These are phyloP conservation scores for Trichophyton mentagrophytes DNA, from an alignment of 2,329 filamentous ascomycete species.

Conservation along the genomic window DNA sequence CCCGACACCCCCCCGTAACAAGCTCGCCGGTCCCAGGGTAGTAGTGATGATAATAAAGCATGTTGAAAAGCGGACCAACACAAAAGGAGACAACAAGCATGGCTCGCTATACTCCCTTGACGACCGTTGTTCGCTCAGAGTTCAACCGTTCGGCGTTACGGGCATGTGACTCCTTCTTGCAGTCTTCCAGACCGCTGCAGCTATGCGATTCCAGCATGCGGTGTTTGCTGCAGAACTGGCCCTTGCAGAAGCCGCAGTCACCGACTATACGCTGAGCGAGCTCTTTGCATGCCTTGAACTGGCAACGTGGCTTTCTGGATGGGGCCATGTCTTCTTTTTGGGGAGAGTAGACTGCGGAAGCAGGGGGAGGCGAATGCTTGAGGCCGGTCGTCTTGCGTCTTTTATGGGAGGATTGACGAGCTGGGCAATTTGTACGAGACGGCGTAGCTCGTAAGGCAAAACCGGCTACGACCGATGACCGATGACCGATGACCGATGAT, in stretches of 20 bases:
- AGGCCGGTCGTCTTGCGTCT: not conserved
- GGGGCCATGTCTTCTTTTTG: slow-evolving; percentile 15
- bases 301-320: slow-evolving; percentile 58
- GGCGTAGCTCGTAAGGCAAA: not conserved
- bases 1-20: not conserved
- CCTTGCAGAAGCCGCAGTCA: slow-evolving; percentile 88
- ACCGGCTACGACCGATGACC: not conserved
- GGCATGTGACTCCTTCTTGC: slow-evolving; percentile 93
- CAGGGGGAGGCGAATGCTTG: too few relatives aligned
- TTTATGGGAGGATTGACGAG: too few relatives aligned
- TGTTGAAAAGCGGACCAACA: too few relatives aligned
- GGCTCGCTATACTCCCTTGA: slow-evolving; percentile 66
- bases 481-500: too few relatives aligned
- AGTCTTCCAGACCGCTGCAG: slow-evolving; percentile 85
- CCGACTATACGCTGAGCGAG: slow-evolving; percentile 85
- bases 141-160: slow-evolving; percentile 88
- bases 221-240: slow-evolving; percentile 91
- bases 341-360: not conserved
- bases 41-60: not conserved
- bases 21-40: not conserved
- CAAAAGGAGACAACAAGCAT: not conserved
- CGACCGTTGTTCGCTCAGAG: slow-evolving; percentile 82
- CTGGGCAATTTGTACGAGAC: not conserved
- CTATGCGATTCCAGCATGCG: slow-evolving; percentile 87
- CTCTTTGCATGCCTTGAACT: slow-evolving; percentile 77